phyloP scores from a whole-genome alignment of 257 asterid genomes.

The Ophiorrhiza pumila region DNA sequence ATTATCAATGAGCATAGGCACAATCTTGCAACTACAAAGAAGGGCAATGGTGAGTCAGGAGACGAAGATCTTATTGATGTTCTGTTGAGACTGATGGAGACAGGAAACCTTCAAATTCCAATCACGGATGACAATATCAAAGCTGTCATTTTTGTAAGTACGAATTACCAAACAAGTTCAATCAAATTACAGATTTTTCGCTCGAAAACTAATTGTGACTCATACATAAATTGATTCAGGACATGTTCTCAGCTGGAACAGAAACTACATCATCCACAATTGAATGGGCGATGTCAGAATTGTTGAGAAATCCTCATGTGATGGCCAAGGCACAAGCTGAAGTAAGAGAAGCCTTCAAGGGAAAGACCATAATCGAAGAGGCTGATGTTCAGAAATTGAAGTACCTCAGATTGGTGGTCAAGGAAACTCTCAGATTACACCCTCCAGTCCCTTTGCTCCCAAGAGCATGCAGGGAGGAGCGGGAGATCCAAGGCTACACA shows the following conservation, averaged over 20 bases:
- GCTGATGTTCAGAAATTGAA: neutral
- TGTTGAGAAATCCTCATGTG: neutral
- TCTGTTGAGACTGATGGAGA: no score
- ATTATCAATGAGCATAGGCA: conserved; percentile 28
- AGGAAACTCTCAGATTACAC: conserved; percentile 4
- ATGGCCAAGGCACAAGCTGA: conserved; percentile 6
- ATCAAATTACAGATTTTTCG: no score
- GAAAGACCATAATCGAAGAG: neutral
- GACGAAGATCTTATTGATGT: no score
- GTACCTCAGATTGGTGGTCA: neutral
- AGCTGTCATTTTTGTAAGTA: no score
- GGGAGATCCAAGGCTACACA: neutral
- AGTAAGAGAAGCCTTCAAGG: neutral
- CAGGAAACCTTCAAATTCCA: no score
- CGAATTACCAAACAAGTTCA: no score
- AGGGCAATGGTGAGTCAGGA: no score
- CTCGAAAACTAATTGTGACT: no score
- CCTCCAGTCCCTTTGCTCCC: neutral
- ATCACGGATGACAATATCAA: no score
- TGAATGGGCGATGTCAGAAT: conserved; percentile 6
- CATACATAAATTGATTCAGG: neutral
- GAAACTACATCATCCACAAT: neutral
- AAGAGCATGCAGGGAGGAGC: neutral
- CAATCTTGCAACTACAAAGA: conserved; percentile 15
- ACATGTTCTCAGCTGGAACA: conserved; percentile 7